Evolutionary conservation across 2,329 filamentous ascomycete genomes (phyloP), one percentile per base, ranked within the genome.

Genomic region (Cladosporium sp.): DNA sequence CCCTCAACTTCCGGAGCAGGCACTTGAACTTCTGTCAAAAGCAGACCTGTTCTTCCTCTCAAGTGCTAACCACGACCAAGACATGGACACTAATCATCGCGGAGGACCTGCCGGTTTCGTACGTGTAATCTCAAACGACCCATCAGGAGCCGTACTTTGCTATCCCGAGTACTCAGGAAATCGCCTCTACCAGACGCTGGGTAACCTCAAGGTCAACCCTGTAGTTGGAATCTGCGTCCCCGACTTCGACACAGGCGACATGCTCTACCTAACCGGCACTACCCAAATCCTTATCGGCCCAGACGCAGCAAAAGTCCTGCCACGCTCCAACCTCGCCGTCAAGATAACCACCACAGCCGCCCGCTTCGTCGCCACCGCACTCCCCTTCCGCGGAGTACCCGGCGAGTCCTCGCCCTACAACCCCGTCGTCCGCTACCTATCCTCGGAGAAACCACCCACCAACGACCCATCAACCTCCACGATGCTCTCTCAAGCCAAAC

Each of bases 121-220:
- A 23, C 85, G 92, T 28, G 81, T 94, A 10, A 75, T 88, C 1
- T 85, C 83, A 23, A 88, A 90, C 65, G 77, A 81, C 46, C 67
- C 52, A 21, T 73, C 68, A 28, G 77, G 76, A 3, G 80, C 79
- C 1, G 81, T 86, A 2, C 76, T 96, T 16, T 82, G 89, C 2
- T 96, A 92, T 77, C 92, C 92, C 0, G 92, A 96, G 75, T 96
- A 90, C 75, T 93, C 90, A 0, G 92, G 92, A 8, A 96, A 96
- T 76, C 82, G 91, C 18, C 80, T 95, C 0, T 96, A 96, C 72
- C 92, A 96, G 76, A 91, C 90, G 0, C 83, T 96, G 0, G 92
- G 92, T 1, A 96, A 96, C 73, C 80, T 96, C 16, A 81, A 84
- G 46, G 78, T 84, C 8, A 89, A 88, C 35, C 90, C 91, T 0